Evolutionary conservation across 169 alveolate genomes (phyloP).

Genomic region (Eimeria acervulina): DNA sequence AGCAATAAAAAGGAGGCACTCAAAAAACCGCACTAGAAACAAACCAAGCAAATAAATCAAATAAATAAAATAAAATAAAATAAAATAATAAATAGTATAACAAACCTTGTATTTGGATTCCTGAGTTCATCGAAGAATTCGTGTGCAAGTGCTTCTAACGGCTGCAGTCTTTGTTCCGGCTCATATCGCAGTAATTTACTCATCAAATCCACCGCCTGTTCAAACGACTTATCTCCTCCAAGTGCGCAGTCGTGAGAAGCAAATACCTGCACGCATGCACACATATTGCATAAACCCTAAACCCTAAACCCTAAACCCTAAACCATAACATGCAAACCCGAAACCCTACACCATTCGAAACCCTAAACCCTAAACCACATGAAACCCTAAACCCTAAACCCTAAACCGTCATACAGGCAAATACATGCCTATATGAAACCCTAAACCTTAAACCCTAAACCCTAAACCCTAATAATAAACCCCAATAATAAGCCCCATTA

Average conservation of each 20-base stretch:
- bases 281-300: no score
- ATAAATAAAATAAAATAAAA: no score
- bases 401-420: no score
- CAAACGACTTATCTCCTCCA: conserved; percentile 89
- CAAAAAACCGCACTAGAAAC: no score
- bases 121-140: conserved; percentile 97
- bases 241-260: conserved; percentile 71
- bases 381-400: no score
- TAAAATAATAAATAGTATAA: no score
- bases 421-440: no score
- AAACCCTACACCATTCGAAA: conserved; percentile 66
- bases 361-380: background rate
- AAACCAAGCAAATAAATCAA: no score
- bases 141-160: conserved; percentile 95
- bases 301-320: background rate
- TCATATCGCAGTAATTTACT: conserved; percentile 91
- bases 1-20: no score
- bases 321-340: background rate
- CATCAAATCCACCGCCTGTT: conserved; percentile 91
- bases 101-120: conserved; percentile 86
- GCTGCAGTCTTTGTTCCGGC: conserved; percentile 92
- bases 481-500: no score
- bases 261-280: conserved; percentile 4
- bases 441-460: no score
- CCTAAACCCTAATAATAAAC: no score